Base-by-base conservation (phyloP, 1,139 yeast genomes). In the Maudiozyma humilis region DNA sequence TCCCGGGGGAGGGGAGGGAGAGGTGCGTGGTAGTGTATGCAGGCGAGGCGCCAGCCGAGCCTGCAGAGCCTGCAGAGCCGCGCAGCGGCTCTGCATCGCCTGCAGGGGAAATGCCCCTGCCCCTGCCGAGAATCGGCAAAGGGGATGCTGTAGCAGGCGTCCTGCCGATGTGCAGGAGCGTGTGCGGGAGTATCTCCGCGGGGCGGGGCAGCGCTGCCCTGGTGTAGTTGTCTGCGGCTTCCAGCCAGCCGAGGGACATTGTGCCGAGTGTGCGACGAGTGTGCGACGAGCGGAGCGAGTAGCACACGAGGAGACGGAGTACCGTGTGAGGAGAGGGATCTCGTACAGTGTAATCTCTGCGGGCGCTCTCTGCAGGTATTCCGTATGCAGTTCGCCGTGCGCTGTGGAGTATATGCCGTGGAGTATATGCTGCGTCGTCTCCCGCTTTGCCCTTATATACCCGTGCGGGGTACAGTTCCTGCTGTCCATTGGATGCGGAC, bases 1-100 rank as follows among this genome's bases (percentile, higher is more conserved):
- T 60, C 2, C 68, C 60, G 1, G 63, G 59, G 38, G 8, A 6
- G 27, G 27, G 27, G 8, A 23, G 8, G 8, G 27, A 6, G 27
- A 6, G 27, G 27, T 23, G 27, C 27, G n/a, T n/a, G n/a, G n/a
- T n/a, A n/a, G n/a, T n/a, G n/a, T n/a, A n/a, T n/a, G n/a, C n/a
- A n/a, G 27, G 27, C 8, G 27, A 10, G 27, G 10, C 27, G 27
- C 27, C 27, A 6, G 8, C 27, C 6, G 10, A 6, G 10, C 6
- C 10, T 6, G 6, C 27, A 6, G 27, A 6, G 27, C 10, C 8
- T 23, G 8, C 27, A 23, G 27, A 10, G 27, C 6, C 27, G 10
- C 27, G 8, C 8, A 6, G 8, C 27, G 6, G 27, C 27, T 6
- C 27, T 23, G 27, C 27, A 6, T 23, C 10, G 8, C 10, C 27